Evolutionary conservation across 176 grass and related monocot genomes (phyloP), one percentile per base, ranked within the genome.

Genomic region (Cocos nucifera): DNA sequence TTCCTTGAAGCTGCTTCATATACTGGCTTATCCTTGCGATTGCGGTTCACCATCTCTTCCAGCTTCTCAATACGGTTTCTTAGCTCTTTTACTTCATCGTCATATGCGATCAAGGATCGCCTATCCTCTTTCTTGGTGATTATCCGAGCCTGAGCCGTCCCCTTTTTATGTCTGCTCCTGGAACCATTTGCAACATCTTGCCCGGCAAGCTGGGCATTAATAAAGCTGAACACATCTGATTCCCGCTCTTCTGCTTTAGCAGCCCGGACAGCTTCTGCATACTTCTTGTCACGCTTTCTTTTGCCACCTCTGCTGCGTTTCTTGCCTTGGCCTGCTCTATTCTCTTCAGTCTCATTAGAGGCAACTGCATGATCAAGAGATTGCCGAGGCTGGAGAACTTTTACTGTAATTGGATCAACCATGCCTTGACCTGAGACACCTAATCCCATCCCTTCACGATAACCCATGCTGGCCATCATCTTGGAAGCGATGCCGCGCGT

Each of bases 391-490:
- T 81, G 87, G 51, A 96, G 70, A 28, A 96, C 92, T 52, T 96
- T 96, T 51, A 88, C 87, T 22, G 73, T 56, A 59, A 96, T 83
- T n/a, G 92, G 92, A 60, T 96, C 83, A 6, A 90, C 29, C 51
- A 84, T 90, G 59, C 92, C 92, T 77, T 96, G 92, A 16, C 92
- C 92, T 17, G 92, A 96, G 0, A 66, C 65, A 59, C 92, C 92
- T 26, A 96, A 75, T 3, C 92, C 92, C 92, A 90, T 96, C 3
- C 92, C 92, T 64, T 90, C 87, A 19, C 80, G 69, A 56, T 96
- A 96, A 9, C 92, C 92, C 92, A 90, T 96, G 26, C 73, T 96
- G 61, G 92, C 87, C 92, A 96, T 96, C 83, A 96, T 88, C 70
- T 96, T 96, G 14, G 92, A 96, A 78, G 83, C 92, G 9, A 96